Percentiles rank a stretch among this genome's conserved stretches.
Evolutionary conservation across 176 grass and related monocot species (phyloP).

Genomic region (Triticum dicoccoides): DNA sequence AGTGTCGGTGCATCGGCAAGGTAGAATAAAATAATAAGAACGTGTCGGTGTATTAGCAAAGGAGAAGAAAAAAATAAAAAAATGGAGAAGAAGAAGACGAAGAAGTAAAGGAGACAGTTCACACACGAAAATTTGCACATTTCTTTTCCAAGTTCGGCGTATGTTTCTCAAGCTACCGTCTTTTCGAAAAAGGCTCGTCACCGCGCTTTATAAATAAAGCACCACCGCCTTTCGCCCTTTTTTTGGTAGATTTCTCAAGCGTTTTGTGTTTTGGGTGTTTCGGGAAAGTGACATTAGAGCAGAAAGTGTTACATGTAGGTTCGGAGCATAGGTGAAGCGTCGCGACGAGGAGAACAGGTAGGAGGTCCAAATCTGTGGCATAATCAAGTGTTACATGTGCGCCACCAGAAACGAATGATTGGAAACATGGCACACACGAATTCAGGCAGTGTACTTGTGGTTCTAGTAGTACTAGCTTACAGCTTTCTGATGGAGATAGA

Average conservation of each 20-base stretch:
- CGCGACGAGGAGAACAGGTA: constrained; percentile 27
- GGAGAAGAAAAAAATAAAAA: too few relatives aligned
- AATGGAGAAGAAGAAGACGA: not conserved
- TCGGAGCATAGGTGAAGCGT: constrained; percentile 17
- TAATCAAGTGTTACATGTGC: constrained; percentile 1
- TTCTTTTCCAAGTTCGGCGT: not conserved
- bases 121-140: not conserved
- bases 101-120: not conserved
- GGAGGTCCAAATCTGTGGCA: constrained; percentile 37
- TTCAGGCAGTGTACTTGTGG: not conserved
- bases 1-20: not conserved
- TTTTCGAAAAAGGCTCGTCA: too few relatives aligned
- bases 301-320: not conserved
- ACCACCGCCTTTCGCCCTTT: not conserved
- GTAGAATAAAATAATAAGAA: not conserved
- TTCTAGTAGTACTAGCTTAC: not conserved
- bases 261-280: not conserved
- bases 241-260: not conserved
- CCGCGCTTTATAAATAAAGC: too few relatives aligned
- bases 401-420: constrained; percentile 22
- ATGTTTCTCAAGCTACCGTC: not conserved
- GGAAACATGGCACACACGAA: not conserved
- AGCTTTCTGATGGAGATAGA: not conserved
- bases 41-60: too few relatives aligned
- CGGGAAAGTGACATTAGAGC: not conserved